Percentiles rank a stretch among this genome's conserved stretches.
Conservation (phyloP, 1,284 basidiomycete species). For the Porogramme epimiltina region DNA sequence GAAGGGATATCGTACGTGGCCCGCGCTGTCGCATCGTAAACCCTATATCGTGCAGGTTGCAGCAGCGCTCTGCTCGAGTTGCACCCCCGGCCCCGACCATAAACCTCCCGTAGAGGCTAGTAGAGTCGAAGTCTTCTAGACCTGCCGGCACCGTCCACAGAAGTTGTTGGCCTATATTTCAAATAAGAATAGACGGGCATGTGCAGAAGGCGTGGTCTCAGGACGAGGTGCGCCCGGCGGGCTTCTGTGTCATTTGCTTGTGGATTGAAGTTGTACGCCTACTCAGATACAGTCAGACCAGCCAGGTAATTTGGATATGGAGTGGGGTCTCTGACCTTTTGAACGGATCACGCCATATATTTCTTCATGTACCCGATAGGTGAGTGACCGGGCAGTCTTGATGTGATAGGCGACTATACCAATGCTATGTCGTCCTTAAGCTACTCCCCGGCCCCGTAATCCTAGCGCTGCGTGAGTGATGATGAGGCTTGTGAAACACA, state of each 20-base stretch:
- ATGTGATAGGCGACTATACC: too few relatives aligned
- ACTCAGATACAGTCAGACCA: not conserved
- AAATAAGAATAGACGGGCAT: constrained; percentile 15
- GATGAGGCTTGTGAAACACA: not conserved
- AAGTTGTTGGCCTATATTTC: constrained; percentile 56
- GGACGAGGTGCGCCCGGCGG: constrained; percentile 54
- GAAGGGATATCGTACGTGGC: constrained; percentile 66
- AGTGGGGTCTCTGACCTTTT: constrained; percentile 61
- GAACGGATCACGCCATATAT: constrained; percentile 72
- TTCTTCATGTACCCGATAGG: constrained; percentile 27
- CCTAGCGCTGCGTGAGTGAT: constrained; percentile 40
- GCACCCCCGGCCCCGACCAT: constrained; percentile 67
- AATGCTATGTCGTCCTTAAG: constrained; percentile 51
- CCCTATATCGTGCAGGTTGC: constrained; percentile 73
- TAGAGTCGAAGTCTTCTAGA: constrained; percentile 68
- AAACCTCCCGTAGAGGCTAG: constrained; percentile 79
- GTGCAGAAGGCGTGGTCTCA: constrained; percentile 43
- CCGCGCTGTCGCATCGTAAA: constrained; percentile 73
- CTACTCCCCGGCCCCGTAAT: constrained; percentile 83
- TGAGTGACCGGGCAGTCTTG: not conserved
- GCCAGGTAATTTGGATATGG: not conserved
- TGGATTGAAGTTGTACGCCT: constrained; percentile 75
- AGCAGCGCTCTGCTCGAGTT: constrained; percentile 57
- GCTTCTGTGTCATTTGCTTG: constrained; percentile 50
- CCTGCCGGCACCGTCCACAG: constrained; percentile 81